These are phyloP conservation scores for Fusarium stilboides DNA, from an alignment of 2,329 filamentous ascomycete species.

Conservation along the genomic window DNA sequence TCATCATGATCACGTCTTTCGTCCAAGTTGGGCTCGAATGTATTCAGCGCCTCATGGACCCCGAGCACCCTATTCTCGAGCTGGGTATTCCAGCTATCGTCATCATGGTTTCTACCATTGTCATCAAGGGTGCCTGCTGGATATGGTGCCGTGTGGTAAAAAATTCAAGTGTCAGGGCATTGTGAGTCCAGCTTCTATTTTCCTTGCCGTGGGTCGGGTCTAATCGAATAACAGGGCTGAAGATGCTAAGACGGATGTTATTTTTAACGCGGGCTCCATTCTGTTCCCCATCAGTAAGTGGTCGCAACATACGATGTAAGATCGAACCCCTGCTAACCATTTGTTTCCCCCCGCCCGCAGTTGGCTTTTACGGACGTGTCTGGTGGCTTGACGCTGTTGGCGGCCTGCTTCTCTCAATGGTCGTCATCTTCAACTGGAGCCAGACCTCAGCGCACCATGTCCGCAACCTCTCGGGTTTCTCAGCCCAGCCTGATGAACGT, in stretches of 20 bases:
- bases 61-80: slow-evolving; percentile 78
- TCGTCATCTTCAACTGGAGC: slow-evolving; percentile 87
- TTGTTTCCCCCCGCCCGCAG: slow-evolving; percentile 50
- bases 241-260: slow-evolving; percentile 78
- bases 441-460: slow-evolving; percentile 82
- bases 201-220: not conserved
- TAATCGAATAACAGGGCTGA: slow-evolving; percentile 58
- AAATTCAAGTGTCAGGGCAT: slow-evolving; percentile 87
- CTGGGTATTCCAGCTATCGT: slow-evolving; percentile 79
- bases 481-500: slow-evolving; percentile 83
- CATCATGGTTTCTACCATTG: slow-evolving; percentile 86
- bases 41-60: slow-evolving; percentile 72
- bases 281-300: slow-evolving; percentile 80
- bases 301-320: slow-evolving; percentile 6
- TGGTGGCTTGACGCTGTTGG: slow-evolving; percentile 91
- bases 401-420: slow-evolving; percentile 81
- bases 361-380: slow-evolving; percentile 81
- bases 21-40: slow-evolving; percentile 83
- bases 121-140: slow-evolving; percentile 88
- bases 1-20: slow-evolving; percentile 90
- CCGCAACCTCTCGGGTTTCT: slow-evolving; percentile 83
- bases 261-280: slow-evolving; percentile 93
- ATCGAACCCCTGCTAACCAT: slow-evolving; percentile 29
- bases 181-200: slow-evolving; percentile 62
- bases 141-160: slow-evolving; percentile 89